Evolutionary conservation across 2,329 filamentous ascomycete species (phyloP).

Genomic region (Colletotrichum salicis): DNA sequence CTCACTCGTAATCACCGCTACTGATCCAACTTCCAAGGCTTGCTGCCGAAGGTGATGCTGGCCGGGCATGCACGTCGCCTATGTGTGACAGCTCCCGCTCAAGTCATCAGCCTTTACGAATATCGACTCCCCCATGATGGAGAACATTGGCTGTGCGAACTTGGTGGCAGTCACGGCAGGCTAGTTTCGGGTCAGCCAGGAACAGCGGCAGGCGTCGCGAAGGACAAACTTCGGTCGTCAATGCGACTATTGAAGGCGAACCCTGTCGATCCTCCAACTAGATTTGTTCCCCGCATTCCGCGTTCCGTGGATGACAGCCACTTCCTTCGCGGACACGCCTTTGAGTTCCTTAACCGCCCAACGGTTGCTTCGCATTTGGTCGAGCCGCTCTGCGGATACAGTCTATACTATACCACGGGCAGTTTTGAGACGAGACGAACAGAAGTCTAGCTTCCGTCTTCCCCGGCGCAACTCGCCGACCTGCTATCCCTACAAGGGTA

Average conservation of each 20-base stretch:
- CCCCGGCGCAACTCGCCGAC: constrained; percentile 1
- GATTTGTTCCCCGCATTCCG: constrained; percentile 20
- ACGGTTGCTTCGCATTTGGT: constrained; percentile 8
- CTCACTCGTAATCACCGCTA: constrained; percentile 3
- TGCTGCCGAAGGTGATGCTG: background rate
- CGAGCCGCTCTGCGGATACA: background rate
- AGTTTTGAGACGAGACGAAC: constrained; percentile 23
- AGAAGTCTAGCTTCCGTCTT: constrained; percentile 3
- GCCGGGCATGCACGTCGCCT: background rate
- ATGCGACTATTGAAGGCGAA: constrained; percentile 21
- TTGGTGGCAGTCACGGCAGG: background rate
- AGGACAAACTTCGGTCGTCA: constrained; percentile 22
- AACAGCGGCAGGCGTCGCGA: background rate
- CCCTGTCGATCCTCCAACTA: constrained; percentile 25
- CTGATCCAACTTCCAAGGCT: background rate
- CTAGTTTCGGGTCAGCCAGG: constrained; percentile 14
- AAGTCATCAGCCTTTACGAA: background rate
- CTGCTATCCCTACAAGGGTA: background rate
- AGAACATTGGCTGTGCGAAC: background rate
- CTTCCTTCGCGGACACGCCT: background rate
- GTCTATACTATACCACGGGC: background rate
- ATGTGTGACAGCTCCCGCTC: background rate
- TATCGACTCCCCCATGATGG: background rate
- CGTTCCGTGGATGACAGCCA: background rate
- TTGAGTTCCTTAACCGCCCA: background rate